Evolutionary conservation across 2,329 filamentous ascomycete genomes (phyloP).

Genomic region (Periconia sp.): DNA sequence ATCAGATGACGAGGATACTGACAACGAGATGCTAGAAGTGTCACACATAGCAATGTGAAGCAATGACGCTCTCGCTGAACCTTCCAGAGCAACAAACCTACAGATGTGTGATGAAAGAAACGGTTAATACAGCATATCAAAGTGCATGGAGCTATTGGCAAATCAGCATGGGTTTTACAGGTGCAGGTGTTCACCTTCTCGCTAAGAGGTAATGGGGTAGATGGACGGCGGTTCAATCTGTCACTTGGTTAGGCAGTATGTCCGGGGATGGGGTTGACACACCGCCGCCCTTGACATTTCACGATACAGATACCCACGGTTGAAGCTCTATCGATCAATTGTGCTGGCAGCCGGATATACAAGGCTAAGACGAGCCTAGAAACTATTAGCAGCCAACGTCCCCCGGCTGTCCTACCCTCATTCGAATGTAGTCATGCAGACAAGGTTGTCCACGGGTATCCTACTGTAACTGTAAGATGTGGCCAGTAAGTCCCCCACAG

Average conservation of each 20-base stretch:
- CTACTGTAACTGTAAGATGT: conserved; percentile 20
- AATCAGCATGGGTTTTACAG: background rate
- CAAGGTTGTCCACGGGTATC: conserved; percentile 3
- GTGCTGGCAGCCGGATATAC: conserved; percentile 4
- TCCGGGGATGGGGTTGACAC: conserved; percentile 1
- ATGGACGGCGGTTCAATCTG: background rate
- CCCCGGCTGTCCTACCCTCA: conserved; percentile 1
- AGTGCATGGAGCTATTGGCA: background rate
- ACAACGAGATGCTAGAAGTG: too few species aligned
- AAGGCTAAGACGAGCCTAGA: conserved; percentile 5
- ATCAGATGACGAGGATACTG: too few species aligned
- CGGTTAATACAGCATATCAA: too few species aligned
- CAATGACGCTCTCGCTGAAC: too few species aligned
- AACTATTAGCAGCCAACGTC: conserved; percentile 12
- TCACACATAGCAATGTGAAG: too few species aligned
- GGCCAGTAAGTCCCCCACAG: conserved; percentile 17
- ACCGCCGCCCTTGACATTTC: conserved; percentile 5
- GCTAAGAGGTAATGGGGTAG: background rate
- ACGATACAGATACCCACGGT: conserved; percentile 7
- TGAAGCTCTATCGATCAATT: conserved; percentile 8
- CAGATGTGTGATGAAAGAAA: too few species aligned
- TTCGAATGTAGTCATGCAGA: background rate
- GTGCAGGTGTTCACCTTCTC: background rate
- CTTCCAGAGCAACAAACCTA: too few species aligned
- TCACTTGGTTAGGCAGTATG: background rate